Evolutionary conservation across 495 filamentous ascomycete species (phyloP), one percentile per base, ranked within the genome.

Genomic region (Podospora pseudoanserina): DNA sequence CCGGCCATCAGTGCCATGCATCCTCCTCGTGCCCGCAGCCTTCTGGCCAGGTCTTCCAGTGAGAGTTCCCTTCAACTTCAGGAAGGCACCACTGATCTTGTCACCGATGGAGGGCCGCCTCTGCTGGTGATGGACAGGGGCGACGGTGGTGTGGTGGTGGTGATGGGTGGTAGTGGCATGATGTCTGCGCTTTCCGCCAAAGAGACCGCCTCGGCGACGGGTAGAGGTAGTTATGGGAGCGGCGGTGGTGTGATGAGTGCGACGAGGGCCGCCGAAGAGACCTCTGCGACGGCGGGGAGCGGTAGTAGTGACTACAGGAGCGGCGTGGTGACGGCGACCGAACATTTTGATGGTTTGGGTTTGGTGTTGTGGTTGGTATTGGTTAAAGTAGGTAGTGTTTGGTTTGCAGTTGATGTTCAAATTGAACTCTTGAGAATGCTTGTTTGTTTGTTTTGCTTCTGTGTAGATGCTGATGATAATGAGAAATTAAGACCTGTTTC

Each of bases 1-100:
- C 5, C 87, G 83, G 16, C 89, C 89, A 76, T 91, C 90, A 44
- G 89, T 91, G 16, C 89, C 89, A 70, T 87, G 84, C 88, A 91
- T 91, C 19, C 89, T 79, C 44, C 88, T 81, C 27, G 89, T 90
- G 13, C 90, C 89, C 63, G 89, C 90, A 76, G 88, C 89, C 87
- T 91, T 91, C 64, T 87, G 73, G 5, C 86, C 90, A 1, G 90
- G 87, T 9, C 88, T 79, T 20, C 81, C 70, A 0, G 87, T 91
- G 60, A 91, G 73, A 20, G 79, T 82, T 3, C 90, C 89, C 75
- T 86, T 87, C 63, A 92, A 71, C 78, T 81, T 88, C 79, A 91
- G 73, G 74, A 92, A 77, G 0, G 89, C 89, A 5, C 90, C 90
- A 3, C 82, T 86, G 71, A 92, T 79, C 76, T 91, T 92, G 76